Conservation (phyloP, 495 filamentous ascomycete species). For the Tuber aestivum region DNA sequence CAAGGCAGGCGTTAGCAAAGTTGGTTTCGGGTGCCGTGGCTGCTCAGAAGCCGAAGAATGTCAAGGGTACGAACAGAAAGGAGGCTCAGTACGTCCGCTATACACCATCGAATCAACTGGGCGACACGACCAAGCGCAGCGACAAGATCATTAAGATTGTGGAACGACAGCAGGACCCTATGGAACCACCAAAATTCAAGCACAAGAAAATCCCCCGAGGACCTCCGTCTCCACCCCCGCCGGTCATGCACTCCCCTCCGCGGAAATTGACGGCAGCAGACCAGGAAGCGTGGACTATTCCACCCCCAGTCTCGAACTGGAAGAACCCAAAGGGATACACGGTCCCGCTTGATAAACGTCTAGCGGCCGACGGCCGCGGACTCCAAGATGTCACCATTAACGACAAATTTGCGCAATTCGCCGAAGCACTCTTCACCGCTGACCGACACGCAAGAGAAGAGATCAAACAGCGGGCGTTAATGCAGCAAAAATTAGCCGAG, state of each 20-base stretch:
- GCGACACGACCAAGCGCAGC: slow-evolving; percentile 76
- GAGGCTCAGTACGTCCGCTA: slow-evolving; percentile 94
- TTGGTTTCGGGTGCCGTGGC: slow-evolving; percentile 80
- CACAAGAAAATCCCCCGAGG: slow-evolving; percentile 97
- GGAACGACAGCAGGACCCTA: slow-evolving; percentile 86
- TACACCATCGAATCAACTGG: slow-evolving; percentile 95
- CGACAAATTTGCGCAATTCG: slow-evolving; percentile 96
- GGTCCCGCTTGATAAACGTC: slow-evolving; percentile 88
- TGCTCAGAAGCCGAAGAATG: slow-evolving; percentile 92
- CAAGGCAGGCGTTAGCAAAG: slow-evolving; percentile 71
- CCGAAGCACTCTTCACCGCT: slow-evolving; percentile 87
- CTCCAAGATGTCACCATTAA: slow-evolving; percentile 95
- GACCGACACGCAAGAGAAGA: slow-evolving; percentile 94
- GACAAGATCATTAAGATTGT: slow-evolving; percentile 99
- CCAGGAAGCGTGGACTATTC: slow-evolving; percentile 94
- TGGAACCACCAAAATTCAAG: slow-evolving; percentile 98
- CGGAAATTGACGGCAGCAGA: slow-evolving; percentile 94
- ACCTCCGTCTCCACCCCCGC: slow-evolving; percentile 85
- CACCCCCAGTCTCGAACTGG: slow-evolving; percentile 93
- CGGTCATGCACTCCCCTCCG: slow-evolving; percentile 91
- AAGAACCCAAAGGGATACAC: slow-evolving; percentile 99
- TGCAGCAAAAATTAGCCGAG: slow-evolving; percentile 95
- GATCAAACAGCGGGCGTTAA: slow-evolving; percentile 80
- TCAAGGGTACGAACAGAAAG: slow-evolving; percentile 66
- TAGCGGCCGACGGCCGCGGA: slow-evolving; percentile 91